Percentiles rank a stretch among this genome's conserved stretches.
phyloP scores from a whole-genome alignment of 495 filamentous ascomycete genomes.

The Aspergillus bridgeri region DNA sequence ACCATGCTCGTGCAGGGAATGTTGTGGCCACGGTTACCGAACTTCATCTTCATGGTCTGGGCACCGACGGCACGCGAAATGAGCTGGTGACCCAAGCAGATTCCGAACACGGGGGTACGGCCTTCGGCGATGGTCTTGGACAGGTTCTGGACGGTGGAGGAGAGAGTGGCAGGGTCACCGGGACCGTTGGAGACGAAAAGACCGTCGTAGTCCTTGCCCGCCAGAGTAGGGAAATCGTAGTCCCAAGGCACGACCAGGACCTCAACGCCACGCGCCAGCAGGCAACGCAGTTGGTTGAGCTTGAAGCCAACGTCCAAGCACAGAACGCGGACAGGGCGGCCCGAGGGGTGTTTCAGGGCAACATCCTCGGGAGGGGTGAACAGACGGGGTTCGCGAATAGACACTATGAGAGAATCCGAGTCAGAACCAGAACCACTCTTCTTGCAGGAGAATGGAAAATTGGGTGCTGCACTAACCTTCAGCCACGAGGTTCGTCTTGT shows the following conservation, averaged over 20 bases:
- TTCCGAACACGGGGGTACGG: slow-evolving; percentile 87
- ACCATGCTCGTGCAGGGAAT: slow-evolving; percentile 95
- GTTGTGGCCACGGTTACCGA: slow-evolving; percentile 97
- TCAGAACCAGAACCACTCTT: background rate
- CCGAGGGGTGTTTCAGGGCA: slow-evolving; percentile 79
- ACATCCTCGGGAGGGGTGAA: slow-evolving; percentile 65
- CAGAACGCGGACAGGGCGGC: slow-evolving; percentile 77
- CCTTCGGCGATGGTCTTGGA: slow-evolving; percentile 66
- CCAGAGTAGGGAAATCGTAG: slow-evolving; percentile 76
- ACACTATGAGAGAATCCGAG: slow-evolving; percentile 58
- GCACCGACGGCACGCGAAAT: slow-evolving; percentile 89
- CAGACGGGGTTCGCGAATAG: slow-evolving; percentile 74
- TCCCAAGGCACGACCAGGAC: slow-evolving; percentile 94
- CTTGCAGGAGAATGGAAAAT: background rate
- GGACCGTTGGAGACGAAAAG: slow-evolving; percentile 97
- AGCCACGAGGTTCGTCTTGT: slow-evolving; percentile 82
- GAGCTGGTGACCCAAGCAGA: slow-evolving; percentile 94
- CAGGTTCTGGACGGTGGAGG: slow-evolving; percentile 72
- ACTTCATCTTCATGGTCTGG: slow-evolving; percentile 92
- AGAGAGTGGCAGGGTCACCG: slow-evolving; percentile 85
- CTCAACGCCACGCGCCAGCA: slow-evolving; percentile 87
- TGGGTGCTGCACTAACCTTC: slow-evolving; percentile 66
- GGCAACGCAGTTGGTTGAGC: slow-evolving; percentile 92
- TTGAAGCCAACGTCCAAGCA: slow-evolving; percentile 97
- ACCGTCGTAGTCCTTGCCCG: slow-evolving; percentile 83